phyloP scores from a whole-genome alignment of 306 rosid genomes.

The Pyrus communis region DNA sequence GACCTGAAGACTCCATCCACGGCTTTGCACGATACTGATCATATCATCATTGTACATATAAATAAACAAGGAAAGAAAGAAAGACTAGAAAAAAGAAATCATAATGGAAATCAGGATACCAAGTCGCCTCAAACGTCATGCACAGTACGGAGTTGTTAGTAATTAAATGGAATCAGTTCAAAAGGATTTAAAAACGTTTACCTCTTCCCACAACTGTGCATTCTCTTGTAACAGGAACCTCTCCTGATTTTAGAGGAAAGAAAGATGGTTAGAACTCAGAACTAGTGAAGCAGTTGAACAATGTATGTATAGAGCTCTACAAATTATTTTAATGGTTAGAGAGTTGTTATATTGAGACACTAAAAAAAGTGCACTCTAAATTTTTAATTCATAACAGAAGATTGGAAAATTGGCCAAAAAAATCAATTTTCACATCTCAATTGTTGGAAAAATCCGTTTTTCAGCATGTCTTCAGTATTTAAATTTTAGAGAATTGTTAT shows the following conservation, averaged over 20 bases:
- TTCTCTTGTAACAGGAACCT: constrained; percentile 37
- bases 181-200: constrained; percentile 1
- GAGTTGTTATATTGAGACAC: no score
- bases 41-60: neutral
- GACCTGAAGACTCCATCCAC: neutral
- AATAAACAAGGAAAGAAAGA: neutral
- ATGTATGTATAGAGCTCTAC: no score
- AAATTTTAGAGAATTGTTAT: no score
- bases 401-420: no score
- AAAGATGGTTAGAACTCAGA: neutral
- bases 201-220: constrained; percentile 29
- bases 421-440: no score
- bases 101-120: no score
- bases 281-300: neutral
- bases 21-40: constrained; percentile 1
- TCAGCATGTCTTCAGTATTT: no score
- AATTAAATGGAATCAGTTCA: neutral
- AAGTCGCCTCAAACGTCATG: neutral
- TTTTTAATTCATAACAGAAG: no score
- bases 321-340: no score
- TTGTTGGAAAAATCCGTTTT: no score
- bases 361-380: no score
- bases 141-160: neutral
- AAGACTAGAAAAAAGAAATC: no score
- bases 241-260: constrained; percentile 31